Evolutionary conservation across 2,329 filamentous ascomycete species (phyloP).

Genomic region (Exophiala lecanii-corni): DNA sequence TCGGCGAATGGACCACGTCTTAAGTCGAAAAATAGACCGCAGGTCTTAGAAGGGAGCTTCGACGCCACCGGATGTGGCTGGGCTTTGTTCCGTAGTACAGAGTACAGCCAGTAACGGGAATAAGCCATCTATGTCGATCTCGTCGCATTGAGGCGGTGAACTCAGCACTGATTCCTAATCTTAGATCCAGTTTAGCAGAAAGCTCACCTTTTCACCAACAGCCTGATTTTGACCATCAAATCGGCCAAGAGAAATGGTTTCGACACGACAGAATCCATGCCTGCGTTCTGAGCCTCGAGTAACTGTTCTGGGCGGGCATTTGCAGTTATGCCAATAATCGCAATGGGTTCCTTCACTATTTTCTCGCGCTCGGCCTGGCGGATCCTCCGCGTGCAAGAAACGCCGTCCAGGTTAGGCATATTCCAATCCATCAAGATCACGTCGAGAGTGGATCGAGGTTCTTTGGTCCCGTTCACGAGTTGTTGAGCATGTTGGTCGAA

Average conservation of each 20-base stretch:
- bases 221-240: conserved; percentile 45
- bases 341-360: conserved; percentile 12
- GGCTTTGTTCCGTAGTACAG: too few species aligned
- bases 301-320: conserved; percentile 72
- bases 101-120: too few species aligned
- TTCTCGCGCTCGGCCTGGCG: neutral
- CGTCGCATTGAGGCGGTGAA: too few species aligned
- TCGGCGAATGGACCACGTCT: too few species aligned
- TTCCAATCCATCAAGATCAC: neutral
- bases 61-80: too few species aligned
- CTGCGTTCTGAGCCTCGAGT: conserved; percentile 62
- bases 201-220: too few species aligned
- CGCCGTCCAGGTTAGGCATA: neutral
- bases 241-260: conserved; percentile 33
- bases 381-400: neutral
- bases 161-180: too few species aligned
- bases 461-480: neutral
- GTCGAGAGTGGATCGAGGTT: too few species aligned
- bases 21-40: too few species aligned
- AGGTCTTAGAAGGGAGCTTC: too few species aligned
- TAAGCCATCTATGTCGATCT: too few species aligned
- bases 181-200: too few species aligned
- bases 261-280: conserved; percentile 44
- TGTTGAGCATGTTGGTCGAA: neutral
- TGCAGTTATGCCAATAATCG: conserved; percentile 50